A percentile compares a stretch with the other conserved stretches of the same genome.
phyloP scores from a whole-genome alignment of 768 basidiomycete genomes.

The Mycena latifolia region DNA sequence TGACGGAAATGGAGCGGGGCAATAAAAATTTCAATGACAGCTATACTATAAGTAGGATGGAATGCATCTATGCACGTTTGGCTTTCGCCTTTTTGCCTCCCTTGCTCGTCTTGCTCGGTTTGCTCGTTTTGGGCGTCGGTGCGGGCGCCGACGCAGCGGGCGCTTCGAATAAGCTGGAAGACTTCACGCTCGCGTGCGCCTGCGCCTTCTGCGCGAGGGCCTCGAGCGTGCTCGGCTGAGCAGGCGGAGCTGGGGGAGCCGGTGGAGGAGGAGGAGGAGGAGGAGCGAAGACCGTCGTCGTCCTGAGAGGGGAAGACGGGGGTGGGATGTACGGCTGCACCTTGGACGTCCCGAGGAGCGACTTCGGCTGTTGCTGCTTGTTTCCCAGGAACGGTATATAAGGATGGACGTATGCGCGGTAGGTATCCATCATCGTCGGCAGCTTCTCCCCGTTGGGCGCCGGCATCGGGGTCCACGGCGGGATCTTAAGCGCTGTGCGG shows the following conservation, averaged over 20 bases:
- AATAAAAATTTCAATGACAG: not conserved
- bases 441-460: conserved; percentile 45
- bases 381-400: not conserved
- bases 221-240: conserved; percentile 1
- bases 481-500: conserved; percentile 55
- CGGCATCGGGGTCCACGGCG: conserved; percentile 42
- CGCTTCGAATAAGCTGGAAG: conserved; percentile 18
- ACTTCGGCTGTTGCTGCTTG: not conserved
- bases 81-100: not conserved
- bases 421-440: conserved; percentile 41
- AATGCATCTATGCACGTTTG: conserved; percentile 7
- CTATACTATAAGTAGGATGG: not conserved
- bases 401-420: not conserved
- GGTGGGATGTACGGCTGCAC: conserved; percentile 23
- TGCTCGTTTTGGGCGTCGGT: not conserved
- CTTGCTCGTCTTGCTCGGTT: not conserved
- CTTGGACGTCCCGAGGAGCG: not conserved
- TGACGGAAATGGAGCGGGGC: not conserved
- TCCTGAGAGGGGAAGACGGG: not conserved
- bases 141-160: not conserved
- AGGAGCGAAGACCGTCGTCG: not conserved
- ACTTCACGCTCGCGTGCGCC: not conserved
- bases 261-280: no score
- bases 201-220: conserved; percentile 18
- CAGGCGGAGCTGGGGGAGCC: not conserved